A percentile compares a stretch with the other conserved stretches of the same genome.
Conservation (phyloP, 108 stramenopile genomes). For the Skeletonema menzelii region DNA sequence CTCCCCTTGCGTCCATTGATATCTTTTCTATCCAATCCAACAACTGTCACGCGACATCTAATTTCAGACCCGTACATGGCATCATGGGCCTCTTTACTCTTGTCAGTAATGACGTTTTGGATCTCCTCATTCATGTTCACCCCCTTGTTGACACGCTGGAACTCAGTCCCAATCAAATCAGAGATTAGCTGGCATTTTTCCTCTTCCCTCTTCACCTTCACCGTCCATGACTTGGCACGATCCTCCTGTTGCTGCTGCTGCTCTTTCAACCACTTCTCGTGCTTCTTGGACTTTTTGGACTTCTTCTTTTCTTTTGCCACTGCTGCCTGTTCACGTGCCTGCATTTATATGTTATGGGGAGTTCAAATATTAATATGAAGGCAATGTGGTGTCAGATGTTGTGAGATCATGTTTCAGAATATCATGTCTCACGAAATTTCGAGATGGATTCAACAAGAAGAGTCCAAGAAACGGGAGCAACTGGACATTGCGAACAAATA, state of each 20-base stretch:
- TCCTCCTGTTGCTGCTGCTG: constrained; percentile 10
- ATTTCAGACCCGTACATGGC: constrained; percentile 3
- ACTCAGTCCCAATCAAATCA: constrained; percentile 22
- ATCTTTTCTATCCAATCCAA: constrained; percentile 24
- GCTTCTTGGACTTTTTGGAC: constrained; percentile 5
- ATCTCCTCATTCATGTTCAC: neutral
- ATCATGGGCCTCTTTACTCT: neutral
- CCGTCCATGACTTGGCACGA: constrained; percentile 22
- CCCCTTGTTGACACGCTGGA: constrained; percentile 9
- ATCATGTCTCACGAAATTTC: neutral
- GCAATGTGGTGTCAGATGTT: neutral
- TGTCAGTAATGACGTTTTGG: neutral
- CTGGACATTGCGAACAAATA: too few relatives aligned
- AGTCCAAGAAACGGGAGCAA: too few relatives aligned
- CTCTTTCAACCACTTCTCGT: constrained; percentile 8
- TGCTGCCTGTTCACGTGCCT: neutral
- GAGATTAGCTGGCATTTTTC: neutral
- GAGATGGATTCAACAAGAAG: neutral
- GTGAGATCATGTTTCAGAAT: neutral
- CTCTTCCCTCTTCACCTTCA: neutral
- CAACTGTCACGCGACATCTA: constrained; percentile 12
- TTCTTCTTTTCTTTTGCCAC: neutral
- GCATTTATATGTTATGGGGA: neutral
- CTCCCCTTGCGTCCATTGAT: constrained; percentile 29
- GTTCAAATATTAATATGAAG: neutral